These are phyloP conservation scores for Limtongia smithiae DNA, from an alignment of 805 yeast species.

Conservation along the genomic window DNA sequence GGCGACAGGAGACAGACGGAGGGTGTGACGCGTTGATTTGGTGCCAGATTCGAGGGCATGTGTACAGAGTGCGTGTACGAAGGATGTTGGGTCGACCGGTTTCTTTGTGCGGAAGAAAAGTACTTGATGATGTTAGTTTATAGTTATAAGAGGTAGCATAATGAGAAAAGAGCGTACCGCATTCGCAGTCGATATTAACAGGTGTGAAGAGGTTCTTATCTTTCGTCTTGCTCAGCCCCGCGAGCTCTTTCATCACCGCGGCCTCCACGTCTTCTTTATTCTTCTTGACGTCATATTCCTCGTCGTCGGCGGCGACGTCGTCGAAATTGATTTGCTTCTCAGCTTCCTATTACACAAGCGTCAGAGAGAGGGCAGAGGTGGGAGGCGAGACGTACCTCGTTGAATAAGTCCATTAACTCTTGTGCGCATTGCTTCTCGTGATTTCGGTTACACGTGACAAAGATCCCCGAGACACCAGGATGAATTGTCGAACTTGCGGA, in stretches of 20 bases:
- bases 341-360: conserved; percentile 15
- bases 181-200: conserved; percentile 69
- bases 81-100: conserved; percentile 73
- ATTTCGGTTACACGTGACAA: conserved; percentile 82
- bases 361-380: background rate
- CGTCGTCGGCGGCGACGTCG: conserved; percentile 33
- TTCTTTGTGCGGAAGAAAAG: conserved; percentile 75
- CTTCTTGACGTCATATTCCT: conserved; percentile 33
- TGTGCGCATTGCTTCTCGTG: conserved; percentile 74
- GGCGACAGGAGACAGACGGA: conserved; percentile 76
- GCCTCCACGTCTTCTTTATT: conserved; percentile 28
- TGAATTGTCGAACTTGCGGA: conserved; percentile 20
- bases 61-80: conserved; percentile 62
- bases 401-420: conserved; percentile 60
- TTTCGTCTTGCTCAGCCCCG: conserved; percentile 44
- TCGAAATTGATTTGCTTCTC: conserved; percentile 26
- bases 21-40: conserved; percentile 69
- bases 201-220: conserved; percentile 48
- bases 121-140: conserved; percentile 38
- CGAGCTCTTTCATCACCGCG: conserved; percentile 39
- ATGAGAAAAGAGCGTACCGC: conserved; percentile 55
- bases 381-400: conserved; percentile 39
- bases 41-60: conserved; percentile 48
- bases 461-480: conserved; percentile 73
- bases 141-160: background rate